A percentile compares a stretch with the other conserved stretches of the same genome.
phyloP scores from a whole-genome alignment of 1,284 basidiomycete genomes.

The Irpex sp. region DNA sequence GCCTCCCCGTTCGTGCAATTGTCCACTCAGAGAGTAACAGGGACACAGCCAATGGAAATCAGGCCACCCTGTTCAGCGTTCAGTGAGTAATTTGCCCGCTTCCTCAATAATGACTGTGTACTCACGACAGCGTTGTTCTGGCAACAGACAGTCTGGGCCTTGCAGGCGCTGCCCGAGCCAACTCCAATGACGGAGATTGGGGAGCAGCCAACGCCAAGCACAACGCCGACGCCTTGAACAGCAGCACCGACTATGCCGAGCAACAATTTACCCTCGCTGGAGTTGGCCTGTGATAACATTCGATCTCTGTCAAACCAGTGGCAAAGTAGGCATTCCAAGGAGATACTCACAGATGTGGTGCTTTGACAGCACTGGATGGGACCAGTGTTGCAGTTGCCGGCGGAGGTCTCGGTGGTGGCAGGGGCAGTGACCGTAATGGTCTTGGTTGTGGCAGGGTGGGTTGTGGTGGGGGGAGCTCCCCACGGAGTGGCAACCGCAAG shows the following conservation, averaged over 20 bases:
- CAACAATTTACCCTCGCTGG: conserved; percentile 11
- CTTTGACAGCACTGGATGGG: conserved; percentile 27
- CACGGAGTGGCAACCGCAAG: conserved; percentile 25
- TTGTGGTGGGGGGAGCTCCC: conserved; percentile 4
- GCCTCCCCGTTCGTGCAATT: not conserved
- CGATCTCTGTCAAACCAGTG: not conserved
- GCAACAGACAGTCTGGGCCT: conserved; percentile 33
- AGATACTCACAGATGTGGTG: conserved; percentile 16
- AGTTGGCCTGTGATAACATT: conserved; percentile 9
- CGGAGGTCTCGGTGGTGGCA: conserved; percentile 7
- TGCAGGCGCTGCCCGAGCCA: conserved; percentile 19
- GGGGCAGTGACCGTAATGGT: conserved; percentile 17
- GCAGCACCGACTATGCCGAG: conserved; percentile 16
- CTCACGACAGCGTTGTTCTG: conserved; percentile 34
- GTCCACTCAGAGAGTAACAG: conserved; percentile 5
- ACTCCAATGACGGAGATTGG: conserved; percentile 20
- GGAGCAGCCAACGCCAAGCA: conserved; percentile 17
- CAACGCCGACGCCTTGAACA: conserved; percentile 12
- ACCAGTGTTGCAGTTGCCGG: conserved; percentile 22
- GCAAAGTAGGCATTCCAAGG: no score
- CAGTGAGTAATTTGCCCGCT: not conserved
- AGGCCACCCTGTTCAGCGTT: conserved; percentile 8
- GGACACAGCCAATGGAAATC: conserved; percentile 13
- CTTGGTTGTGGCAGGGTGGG: conserved; percentile 5
- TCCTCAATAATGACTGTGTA: conserved; percentile 2